phyloP scores from a whole-genome alignment of 2,329 filamentous ascomycete species.

The Chaetoscypha palmicola region DNA sequence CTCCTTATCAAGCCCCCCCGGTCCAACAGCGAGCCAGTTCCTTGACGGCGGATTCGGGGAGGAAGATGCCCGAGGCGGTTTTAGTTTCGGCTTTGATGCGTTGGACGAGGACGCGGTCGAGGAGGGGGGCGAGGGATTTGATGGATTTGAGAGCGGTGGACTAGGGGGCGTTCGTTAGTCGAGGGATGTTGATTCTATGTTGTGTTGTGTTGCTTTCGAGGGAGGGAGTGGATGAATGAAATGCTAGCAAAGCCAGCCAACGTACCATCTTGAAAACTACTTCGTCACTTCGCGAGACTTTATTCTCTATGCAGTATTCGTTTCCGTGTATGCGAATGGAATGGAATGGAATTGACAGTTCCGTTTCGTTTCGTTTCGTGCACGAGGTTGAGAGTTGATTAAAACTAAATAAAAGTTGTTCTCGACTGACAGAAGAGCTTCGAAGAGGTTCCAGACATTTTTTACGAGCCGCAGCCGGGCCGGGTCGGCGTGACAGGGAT shows the following conservation, averaged over 20 bases:
- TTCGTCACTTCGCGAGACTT: too few relatives aligned
- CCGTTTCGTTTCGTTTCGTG: too few relatives aligned
- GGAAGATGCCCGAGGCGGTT: slow-evolving; percentile 94
- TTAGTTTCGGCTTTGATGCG: slow-evolving; percentile 95
- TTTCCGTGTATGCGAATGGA: too few relatives aligned
- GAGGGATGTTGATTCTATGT: too few relatives aligned
- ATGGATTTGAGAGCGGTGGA: slow-evolving; percentile 82
- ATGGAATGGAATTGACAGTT: too few relatives aligned
- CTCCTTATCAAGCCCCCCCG: slow-evolving; percentile 78
- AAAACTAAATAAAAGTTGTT: slow-evolving; percentile 8
- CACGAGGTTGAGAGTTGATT: too few relatives aligned
- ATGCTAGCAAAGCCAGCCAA: too few relatives aligned
- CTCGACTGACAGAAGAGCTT: slow-evolving; percentile 19
- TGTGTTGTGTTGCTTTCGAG: too few relatives aligned
- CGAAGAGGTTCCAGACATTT: slow-evolving; percentile 19
- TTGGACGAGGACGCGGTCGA: slow-evolving; percentile 98
- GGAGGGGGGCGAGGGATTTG: slow-evolving; percentile 87
- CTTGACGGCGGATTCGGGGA: slow-evolving; percentile 94
- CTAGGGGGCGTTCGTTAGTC: slow-evolving; percentile 37
- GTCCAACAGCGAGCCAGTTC: slow-evolving; percentile 95
- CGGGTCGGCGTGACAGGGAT: slow-evolving; percentile 9
- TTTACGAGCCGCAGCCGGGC: slow-evolving; percentile 12
- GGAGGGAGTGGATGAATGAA: too few relatives aligned
- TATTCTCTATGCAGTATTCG: too few relatives aligned
- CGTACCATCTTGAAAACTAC: too few relatives aligned